Evolutionary conservation across 2,329 filamentous ascomycete species (phyloP).

Genomic region (Didymella keratinophila): DNA sequence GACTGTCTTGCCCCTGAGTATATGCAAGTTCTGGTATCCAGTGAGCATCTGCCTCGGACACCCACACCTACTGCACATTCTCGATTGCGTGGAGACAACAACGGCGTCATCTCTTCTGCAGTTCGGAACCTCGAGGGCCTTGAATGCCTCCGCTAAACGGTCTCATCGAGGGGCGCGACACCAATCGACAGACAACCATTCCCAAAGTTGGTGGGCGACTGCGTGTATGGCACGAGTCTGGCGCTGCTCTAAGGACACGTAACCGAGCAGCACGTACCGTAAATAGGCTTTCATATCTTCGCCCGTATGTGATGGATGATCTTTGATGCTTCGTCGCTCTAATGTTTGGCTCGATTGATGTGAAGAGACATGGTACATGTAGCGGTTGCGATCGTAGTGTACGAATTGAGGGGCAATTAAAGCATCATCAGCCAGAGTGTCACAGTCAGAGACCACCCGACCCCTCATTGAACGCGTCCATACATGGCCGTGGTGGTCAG

Average conservation of each 20-base stretch:
- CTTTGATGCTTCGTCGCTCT: background rate
- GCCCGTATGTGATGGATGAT: background rate
- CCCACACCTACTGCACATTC: background rate
- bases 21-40: conserved; percentile 21
- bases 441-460: background rate
- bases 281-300: background rate
- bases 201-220: too few relatives aligned
- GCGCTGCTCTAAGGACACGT: background rate
- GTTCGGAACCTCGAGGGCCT: background rate
- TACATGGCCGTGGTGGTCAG: background rate
- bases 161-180: background rate
- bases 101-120: conserved; percentile 1
- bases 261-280: background rate
- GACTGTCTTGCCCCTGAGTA: background rate
- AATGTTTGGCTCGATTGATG: background rate
- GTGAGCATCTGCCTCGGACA: conserved; percentile 10
- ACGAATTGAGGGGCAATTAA: background rate
- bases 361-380: background rate
- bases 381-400: background rate
- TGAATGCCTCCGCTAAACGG: conserved; percentile 7
- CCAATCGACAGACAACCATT: background rate
- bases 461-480: background rate
- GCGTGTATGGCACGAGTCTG: background rate
- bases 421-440: background rate
- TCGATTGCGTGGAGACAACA: background rate